phyloP scores from a whole-genome alignment of 2,329 filamentous ascomycete genomes.

The Aureobasidium leucospermi region DNA sequence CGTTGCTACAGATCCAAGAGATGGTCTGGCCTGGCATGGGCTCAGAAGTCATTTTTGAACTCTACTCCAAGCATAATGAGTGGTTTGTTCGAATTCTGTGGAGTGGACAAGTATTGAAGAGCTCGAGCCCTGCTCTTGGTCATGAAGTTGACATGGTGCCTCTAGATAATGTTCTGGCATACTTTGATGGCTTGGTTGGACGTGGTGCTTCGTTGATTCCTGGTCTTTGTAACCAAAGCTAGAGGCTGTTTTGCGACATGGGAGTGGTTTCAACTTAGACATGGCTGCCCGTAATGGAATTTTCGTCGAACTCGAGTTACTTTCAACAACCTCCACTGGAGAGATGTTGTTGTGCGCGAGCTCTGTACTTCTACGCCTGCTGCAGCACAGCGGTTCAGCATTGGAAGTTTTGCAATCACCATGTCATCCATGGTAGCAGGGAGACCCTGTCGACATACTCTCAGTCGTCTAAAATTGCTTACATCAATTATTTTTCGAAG shows the following conservation, averaged over 20 bases:
- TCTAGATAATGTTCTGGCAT: slow-evolving; percentile 55
- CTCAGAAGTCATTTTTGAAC: slow-evolving; percentile 67
- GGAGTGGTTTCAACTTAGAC: too few relatives aligned
- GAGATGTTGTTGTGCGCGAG: too few relatives aligned
- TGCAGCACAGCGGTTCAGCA: too few relatives aligned
- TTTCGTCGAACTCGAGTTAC: too few relatives aligned
- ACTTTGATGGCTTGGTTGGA: slow-evolving; percentile 66
- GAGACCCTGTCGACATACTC: too few relatives aligned
- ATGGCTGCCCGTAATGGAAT: too few relatives aligned
- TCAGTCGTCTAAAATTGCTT: too few relatives aligned
- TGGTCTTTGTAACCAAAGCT: slow-evolving; percentile 25
- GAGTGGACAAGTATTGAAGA: slow-evolving; percentile 58
- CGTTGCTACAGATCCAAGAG: slow-evolving; percentile 61
- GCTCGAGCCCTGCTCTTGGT: slow-evolving; percentile 62
- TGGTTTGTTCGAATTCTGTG: slow-evolving; percentile 62
- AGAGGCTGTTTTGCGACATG: not conserved
- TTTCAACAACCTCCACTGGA: too few relatives aligned
- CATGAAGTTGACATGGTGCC: slow-evolving; percentile 61
- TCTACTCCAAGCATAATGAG: slow-evolving; percentile 45
- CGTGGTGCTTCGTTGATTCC: slow-evolving; percentile 36
- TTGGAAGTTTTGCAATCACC: too few relatives aligned
- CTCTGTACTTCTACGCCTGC: too few relatives aligned
- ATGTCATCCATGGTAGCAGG: too few relatives aligned
- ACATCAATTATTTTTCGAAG: too few relatives aligned
- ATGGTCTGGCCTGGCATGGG: slow-evolving; percentile 89